A percentile compares a stretch with the other conserved stretches of the same genome.
phyloP scores from a whole-genome alignment of 768 basidiomycete genomes.

The Boletus huronensis region DNA sequence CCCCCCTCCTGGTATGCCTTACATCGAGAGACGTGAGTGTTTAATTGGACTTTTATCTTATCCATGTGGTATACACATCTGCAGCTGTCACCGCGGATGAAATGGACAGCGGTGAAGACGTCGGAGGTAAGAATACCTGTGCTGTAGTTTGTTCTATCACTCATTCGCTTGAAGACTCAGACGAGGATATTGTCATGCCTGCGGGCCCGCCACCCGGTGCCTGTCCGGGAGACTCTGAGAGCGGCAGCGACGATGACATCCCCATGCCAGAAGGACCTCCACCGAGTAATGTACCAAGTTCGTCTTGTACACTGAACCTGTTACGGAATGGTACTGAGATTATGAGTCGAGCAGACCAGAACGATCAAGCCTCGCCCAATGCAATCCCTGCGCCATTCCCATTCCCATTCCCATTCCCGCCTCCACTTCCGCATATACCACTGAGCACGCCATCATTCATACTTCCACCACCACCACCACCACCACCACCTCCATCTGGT shows the following conservation, averaged over 20 bases:
- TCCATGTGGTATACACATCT: conserved; percentile 1
- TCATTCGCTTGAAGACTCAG: conserved; percentile 24
- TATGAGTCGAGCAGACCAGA: conserved; percentile 4
- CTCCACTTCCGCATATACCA: conserved; percentile 16
- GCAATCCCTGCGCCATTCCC: conserved; percentile 1
- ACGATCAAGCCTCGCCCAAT: conserved; percentile 1
- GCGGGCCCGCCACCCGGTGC: conserved; percentile 54
- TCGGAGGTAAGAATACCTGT: conserved; percentile 34
- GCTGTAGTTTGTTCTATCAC: background rate
- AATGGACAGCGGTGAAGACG: conserved; percentile 60
- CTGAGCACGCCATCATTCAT: conserved; percentile 18
- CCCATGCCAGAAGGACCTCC: conserved; percentile 85
- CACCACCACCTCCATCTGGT: conserved; percentile 13
- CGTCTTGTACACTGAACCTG: background rate
- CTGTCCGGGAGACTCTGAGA: conserved; percentile 35
- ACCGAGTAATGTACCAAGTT: conserved; percentile 33
- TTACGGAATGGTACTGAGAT: background rate
- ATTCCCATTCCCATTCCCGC: too few relatives aligned
- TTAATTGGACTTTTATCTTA: background rate
- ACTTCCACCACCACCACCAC: conserved; percentile 16
- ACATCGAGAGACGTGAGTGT: conserved; percentile 75
- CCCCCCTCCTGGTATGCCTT: conserved; percentile 97
- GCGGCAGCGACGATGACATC: conserved; percentile 78
- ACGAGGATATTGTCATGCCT: conserved; percentile 66
- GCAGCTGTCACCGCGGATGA: conserved; percentile 63